These are phyloP conservation scores for Haplographium delicatum DNA, from an alignment of 495 filamentous ascomycete species.

Conservation along the genomic window DNA sequence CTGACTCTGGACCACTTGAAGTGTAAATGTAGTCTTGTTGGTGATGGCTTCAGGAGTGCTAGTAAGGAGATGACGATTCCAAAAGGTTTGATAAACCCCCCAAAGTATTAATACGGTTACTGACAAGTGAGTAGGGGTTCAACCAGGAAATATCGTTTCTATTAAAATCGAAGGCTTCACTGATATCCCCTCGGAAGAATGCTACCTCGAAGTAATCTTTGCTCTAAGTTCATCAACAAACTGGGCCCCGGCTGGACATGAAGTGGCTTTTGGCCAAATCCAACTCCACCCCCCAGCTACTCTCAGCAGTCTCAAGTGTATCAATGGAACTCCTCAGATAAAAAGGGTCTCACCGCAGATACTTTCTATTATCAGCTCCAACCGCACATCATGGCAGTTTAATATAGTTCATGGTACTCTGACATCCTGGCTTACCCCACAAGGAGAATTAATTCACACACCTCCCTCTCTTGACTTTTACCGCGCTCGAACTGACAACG, in stretches of 20 bases:
- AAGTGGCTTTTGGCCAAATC: constrained; percentile 49
- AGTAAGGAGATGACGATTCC: constrained; percentile 33
- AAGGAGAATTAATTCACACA: constrained; percentile 37
- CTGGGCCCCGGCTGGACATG: constrained; percentile 43
- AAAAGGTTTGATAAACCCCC: constrained; percentile 28
- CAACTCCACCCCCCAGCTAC: constrained; percentile 27
- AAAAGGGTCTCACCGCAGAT: constrained; percentile 18
- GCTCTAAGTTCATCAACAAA: constrained; percentile 27
- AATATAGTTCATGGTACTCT: constrained; percentile 36
- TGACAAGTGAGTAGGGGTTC: constrained; percentile 1
- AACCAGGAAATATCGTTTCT: constrained; percentile 5
- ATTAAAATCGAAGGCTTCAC: constrained; percentile 10
- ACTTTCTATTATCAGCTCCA: constrained; percentile 18
- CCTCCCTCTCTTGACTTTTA: constrained; percentile 43
- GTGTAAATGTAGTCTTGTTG: constrained; percentile 40
- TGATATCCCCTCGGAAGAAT: constrained; percentile 17
- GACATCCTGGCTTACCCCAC: constrained; percentile 26
- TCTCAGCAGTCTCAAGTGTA: constrained; percentile 25
- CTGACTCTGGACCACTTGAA: constrained; percentile 43
- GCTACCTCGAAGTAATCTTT: constrained; percentile 45
- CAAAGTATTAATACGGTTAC: constrained; percentile 15
- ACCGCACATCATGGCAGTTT: constrained; percentile 33
- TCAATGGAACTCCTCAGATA: neutral
- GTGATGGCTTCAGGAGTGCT: constrained; percentile 28
- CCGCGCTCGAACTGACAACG: constrained; percentile 60